Percentiles rank a stretch among this genome's conserved stretches.
These are phyloP conservation scores for Cruciata laevipes DNA, from an alignment of 257 asterid genomes.

Conservation along the genomic window DNA sequence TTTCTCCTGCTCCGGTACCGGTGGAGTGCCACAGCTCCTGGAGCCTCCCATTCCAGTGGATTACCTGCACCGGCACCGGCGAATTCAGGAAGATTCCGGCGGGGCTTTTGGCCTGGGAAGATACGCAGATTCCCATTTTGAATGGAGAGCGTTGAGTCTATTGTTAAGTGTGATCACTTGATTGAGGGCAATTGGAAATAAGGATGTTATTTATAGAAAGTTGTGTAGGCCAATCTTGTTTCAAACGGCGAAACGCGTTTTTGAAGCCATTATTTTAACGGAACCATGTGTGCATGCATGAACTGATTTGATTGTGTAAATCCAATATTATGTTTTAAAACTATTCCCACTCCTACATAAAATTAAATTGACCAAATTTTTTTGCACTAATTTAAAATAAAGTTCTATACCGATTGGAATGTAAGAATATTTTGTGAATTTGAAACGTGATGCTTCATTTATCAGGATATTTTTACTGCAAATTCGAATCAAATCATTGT, in stretches of 20 bases:
- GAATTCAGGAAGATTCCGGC: constrained; percentile 2
- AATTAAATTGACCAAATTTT: no score
- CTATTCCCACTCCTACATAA: no score
- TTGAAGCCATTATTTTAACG: not conserved
- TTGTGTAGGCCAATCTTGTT: not conserved
- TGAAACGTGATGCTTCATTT: no score
- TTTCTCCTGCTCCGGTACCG: constrained; percentile 32
- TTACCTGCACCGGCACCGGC: constrained; percentile 26
- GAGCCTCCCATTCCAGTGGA: constrained; percentile 36
- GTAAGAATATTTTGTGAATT: no score
- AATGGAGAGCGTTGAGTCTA: not conserved
- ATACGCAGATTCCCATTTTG: constrained; percentile 17
- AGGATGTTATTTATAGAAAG: not conserved
- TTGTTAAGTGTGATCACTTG: not conserved
- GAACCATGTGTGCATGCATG: no score
- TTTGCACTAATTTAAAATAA: no score
- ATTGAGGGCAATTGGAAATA: not conserved
- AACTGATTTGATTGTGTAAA: no score
- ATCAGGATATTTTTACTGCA: no score
- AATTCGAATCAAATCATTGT: no score
- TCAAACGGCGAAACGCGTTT: not conserved
- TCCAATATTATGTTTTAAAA: no score
- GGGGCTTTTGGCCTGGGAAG: constrained; percentile 9
- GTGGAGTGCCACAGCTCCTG: constrained; percentile 35
- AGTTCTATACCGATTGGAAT: no score